A percentile compares a stretch with the other conserved stretches of the same genome.
phyloP scores from a whole-genome alignment of 768 basidiomycete species.

The Termitomyces sp. region DNA sequence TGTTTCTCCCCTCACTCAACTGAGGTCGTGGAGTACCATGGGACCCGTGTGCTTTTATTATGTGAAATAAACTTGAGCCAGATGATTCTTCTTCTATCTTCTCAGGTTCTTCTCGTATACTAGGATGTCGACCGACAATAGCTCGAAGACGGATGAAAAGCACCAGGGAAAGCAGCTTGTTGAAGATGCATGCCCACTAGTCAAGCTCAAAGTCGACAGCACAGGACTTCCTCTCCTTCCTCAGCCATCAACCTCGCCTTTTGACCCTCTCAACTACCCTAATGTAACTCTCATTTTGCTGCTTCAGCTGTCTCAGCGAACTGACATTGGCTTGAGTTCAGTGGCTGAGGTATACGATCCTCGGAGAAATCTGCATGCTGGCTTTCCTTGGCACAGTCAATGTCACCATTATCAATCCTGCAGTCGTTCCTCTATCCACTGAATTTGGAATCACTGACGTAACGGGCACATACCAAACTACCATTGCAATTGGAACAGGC shows the following conservation, averaged over 20 bases:
- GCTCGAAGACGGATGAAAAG: neutral
- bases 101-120: neutral
- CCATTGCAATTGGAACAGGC: constrained; percentile 31
- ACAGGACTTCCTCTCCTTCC: constrained; percentile 37
- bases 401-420: constrained; percentile 33
- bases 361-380: constrained; percentile 28
- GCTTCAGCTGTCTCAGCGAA: neutral
- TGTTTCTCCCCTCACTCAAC: no score
- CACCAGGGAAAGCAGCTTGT: no score
- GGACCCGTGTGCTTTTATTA: neutral
- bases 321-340: constrained; percentile 8
- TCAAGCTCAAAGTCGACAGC: constrained; percentile 27
- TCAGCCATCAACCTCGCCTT: constrained; percentile 34
- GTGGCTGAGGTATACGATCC: constrained; percentile 33
- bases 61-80: neutral
- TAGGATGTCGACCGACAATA: neutral
- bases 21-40: neutral
- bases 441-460: constrained; percentile 33
- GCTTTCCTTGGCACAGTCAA: constrained; percentile 35
- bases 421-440: constrained; percentile 31
- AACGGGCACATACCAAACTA: constrained; percentile 37
- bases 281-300: constrained; percentile 17
- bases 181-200: neutral
- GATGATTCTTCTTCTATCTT: neutral
- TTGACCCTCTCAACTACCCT: constrained; percentile 40